Evolutionary conservation across 768 basidiomycete genomes (phyloP).

Genomic region (Hydnomerulius pinastri): DNA sequence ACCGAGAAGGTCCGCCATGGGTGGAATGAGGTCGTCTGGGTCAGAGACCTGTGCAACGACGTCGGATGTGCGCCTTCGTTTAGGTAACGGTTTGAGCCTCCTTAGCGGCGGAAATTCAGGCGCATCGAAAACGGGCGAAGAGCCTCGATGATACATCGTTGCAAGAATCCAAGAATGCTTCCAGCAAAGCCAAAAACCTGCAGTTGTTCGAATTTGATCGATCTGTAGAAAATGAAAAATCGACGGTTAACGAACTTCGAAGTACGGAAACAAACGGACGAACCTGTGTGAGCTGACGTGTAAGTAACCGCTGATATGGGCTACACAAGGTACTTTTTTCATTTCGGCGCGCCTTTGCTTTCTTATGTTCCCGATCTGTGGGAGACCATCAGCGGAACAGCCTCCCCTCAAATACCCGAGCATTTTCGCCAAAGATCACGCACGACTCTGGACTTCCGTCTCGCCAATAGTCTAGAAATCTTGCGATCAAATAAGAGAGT

Average conservation of each 20-base stretch:
- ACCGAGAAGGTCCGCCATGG: constrained; percentile 37
- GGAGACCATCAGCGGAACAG: neutral
- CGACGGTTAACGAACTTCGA: constrained; percentile 19
- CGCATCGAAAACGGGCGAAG: constrained; percentile 64
- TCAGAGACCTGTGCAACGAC: constrained; percentile 23
- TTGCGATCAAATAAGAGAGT: constrained; percentile 28
- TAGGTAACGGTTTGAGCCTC: constrained; percentile 76
- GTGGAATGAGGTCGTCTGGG: constrained; percentile 30
- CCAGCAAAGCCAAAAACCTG: constrained; percentile 12
- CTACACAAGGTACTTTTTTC: too few species aligned
- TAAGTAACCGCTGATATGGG: constrained; percentile 9
- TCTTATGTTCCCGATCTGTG: neutral
- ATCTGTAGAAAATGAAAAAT: constrained; percentile 14
- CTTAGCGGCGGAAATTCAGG: constrained; percentile 64
- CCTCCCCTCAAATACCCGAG: constrained; percentile 2
- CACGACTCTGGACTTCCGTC: constrained; percentile 9
- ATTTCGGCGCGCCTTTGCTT: too few species aligned
- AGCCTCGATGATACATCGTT: constrained; percentile 51
- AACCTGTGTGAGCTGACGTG: constrained; percentile 29
- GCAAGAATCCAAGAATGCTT: constrained; percentile 10
- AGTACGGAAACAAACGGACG: constrained; percentile 3
- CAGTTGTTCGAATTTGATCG: constrained; percentile 16
- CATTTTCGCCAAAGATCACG: constrained; percentile 6
- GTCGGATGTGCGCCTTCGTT: constrained; percentile 62
- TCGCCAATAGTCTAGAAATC: constrained; percentile 10